A percentile compares a stretch with the other conserved stretches of the same genome.
phyloP scores from a whole-genome alignment of 1,139 yeast genomes.

The Zhuliangozyma blackwelliae region DNA sequence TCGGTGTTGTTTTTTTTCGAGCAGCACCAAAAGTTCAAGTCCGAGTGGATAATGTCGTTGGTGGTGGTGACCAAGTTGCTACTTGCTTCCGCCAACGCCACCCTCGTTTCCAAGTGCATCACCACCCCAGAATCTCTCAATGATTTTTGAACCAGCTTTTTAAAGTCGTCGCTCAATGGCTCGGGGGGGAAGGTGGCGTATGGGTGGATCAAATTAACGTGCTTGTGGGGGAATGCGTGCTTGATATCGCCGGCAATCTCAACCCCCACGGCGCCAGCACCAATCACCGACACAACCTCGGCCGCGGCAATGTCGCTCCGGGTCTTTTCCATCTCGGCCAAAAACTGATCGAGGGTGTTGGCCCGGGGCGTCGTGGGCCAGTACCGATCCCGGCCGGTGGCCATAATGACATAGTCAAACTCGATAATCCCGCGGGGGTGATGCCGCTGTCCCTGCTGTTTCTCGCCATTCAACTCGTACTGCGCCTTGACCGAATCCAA shows the following conservation, averaged over 20 bases:
- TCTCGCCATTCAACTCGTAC: conserved; percentile 16
- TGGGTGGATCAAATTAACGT: conserved; percentile 39
- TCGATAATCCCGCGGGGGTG: conserved; percentile 19
- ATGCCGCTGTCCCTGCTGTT: conserved; percentile 1
- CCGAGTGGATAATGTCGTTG: conserved; percentile 26
- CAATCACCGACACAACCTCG: conserved; percentile 32
- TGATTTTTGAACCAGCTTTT: conserved; percentile 21
- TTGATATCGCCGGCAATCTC: conserved; percentile 48
- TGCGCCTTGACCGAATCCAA: conserved; percentile 24
- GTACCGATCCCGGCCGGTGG: conserved; percentile 47
- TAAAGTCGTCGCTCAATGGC: conserved; percentile 31
- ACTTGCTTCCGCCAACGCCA: conserved; percentile 19
- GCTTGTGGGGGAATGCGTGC: conserved; percentile 28
- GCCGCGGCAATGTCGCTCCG: conserved; percentile 17
- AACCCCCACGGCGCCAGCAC: conserved; percentile 51
- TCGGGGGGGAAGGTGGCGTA: conserved; percentile 39
- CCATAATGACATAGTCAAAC: conserved; percentile 48
- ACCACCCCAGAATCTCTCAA: conserved; percentile 20
- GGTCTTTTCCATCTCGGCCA: conserved; percentile 33
- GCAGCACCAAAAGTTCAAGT: conserved; percentile 43
- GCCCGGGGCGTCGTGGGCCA: conserved; percentile 55
- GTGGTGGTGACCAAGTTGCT: conserved; percentile 30
- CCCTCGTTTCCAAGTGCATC: conserved; percentile 21
- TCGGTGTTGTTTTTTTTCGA: conserved; percentile 37
- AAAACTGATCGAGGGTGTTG: conserved; percentile 20